These are phyloP conservation scores for Phytophthora rubi DNA, from an alignment of 352 stramenopile genomes.

Conservation along the genomic window DNA sequence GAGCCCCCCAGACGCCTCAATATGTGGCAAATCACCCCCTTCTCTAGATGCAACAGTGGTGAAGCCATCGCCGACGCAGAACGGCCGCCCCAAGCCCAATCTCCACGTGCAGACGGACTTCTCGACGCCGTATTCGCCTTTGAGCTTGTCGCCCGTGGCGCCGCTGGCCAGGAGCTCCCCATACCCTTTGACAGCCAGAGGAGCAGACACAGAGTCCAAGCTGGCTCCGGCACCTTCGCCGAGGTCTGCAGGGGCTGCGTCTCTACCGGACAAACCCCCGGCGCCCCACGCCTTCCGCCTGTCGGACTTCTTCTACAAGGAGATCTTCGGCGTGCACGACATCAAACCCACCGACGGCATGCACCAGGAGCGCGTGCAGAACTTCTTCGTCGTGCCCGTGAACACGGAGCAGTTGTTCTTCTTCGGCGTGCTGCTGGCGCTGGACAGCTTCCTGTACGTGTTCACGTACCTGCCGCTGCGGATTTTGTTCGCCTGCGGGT, in stretches of 20 bases:
- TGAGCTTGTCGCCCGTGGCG: slow-evolving; percentile 33
- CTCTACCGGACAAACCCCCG: slow-evolving; percentile 18
- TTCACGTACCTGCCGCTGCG: slow-evolving; percentile 96
- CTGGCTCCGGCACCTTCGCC: slow-evolving; percentile 4
- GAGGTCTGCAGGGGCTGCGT: slow-evolving; percentile 1
- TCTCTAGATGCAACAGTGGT: background rate
- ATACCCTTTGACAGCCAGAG: slow-evolving; percentile 27
- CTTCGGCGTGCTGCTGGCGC: slow-evolving; percentile 95
- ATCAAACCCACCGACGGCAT: slow-evolving; percentile 77
- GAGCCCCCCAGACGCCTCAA: background rate
- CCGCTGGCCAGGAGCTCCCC: slow-evolving; percentile 33
- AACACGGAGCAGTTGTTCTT: slow-evolving; percentile 89
- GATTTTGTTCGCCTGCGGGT: slow-evolving; percentile 85
- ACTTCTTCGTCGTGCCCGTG: slow-evolving; percentile 80
- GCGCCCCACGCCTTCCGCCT: slow-evolving; percentile 64
- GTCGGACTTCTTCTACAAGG: slow-evolving; percentile 85
- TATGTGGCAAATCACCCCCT: background rate
- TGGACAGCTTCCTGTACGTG: slow-evolving; percentile 98
- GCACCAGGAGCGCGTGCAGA: slow-evolving; percentile 82
- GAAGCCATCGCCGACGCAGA: slow-evolving; percentile 8
- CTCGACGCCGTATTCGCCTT: slow-evolving; percentile 21
- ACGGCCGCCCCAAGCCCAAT: slow-evolving; percentile 23
- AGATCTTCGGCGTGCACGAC: slow-evolving; percentile 85
- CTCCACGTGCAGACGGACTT: slow-evolving; percentile 49
- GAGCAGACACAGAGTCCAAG: slow-evolving; percentile 14